A percentile compares a stretch with the other conserved stretches of the same genome.
Evolutionary conservation across 306 rosid species (phyloP).

Genomic region (Dryas octopetala): DNA sequence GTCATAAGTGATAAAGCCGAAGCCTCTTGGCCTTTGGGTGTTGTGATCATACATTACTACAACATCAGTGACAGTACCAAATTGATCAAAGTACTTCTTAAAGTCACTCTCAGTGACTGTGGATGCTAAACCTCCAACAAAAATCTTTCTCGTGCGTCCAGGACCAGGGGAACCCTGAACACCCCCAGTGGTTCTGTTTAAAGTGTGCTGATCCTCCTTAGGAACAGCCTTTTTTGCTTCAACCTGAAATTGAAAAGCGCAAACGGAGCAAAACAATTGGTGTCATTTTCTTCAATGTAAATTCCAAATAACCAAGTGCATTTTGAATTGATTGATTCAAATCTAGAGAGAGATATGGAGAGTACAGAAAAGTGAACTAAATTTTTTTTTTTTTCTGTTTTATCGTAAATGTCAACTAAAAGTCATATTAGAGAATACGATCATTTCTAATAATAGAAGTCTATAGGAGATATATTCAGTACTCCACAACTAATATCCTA

Average conservation of each 20-base stretch:
- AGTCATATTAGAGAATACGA: neutral
- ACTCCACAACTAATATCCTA: slow-evolving; percentile 21
- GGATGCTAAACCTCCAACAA: slow-evolving; percentile 91
- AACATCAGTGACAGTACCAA: slow-evolving; percentile 79
- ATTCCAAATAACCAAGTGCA: slow-evolving; percentile 30
- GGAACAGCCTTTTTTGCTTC: slow-evolving; percentile 99
- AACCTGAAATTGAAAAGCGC: slow-evolving; percentile 57
- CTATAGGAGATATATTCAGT: neutral
- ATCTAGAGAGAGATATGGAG: slow-evolving; percentile 12
- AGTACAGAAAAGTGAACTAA: neutral
- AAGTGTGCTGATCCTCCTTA: slow-evolving; percentile 71
- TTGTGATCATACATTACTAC: slow-evolving; percentile 97
- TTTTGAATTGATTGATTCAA: slow-evolving; percentile 15
- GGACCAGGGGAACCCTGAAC: slow-evolving; percentile 75
- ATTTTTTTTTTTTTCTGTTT: neutral
- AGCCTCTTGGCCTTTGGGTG: slow-evolving; percentile 95
- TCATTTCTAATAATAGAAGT: neutral
- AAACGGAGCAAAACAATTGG: slow-evolving; percentile 34
- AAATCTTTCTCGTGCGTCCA: slow-evolving; percentile 80
- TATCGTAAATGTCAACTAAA: neutral
- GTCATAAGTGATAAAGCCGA: slow-evolving; percentile 92
- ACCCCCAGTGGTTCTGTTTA: slow-evolving; percentile 48
- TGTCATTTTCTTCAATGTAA: slow-evolving; percentile 37
- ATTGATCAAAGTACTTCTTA: slow-evolving; percentile 81
- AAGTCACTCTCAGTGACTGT: slow-evolving; percentile 81